These are phyloP conservation scores for Candida insectorum DNA, from an alignment of 805 yeast species.

Conservation along the genomic window DNA sequence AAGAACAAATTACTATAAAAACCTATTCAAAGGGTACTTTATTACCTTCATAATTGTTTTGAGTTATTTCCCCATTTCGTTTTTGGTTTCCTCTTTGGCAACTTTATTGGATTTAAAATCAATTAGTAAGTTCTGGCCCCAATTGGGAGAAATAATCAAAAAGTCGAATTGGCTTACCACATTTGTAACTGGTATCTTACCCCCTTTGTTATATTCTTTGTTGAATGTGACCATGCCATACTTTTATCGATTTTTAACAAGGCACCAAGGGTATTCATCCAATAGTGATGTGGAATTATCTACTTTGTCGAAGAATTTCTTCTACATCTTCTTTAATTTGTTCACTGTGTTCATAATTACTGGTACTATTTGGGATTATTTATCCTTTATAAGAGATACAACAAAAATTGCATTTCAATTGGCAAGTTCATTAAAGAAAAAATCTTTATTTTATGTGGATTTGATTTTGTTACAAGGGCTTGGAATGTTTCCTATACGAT, in stretches of 20 bases:
- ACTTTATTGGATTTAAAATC: conserved; percentile 55
- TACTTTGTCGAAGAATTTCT: conserved; percentile 55
- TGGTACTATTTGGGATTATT: conserved; percentile 59
- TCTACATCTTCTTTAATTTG: conserved; percentile 58
- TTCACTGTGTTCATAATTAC: conserved; percentile 60
- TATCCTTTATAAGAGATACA: conserved; percentile 55
- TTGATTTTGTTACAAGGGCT: conserved; percentile 69
- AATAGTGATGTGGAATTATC: conserved; percentile 59
- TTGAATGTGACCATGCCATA: conserved; percentile 54
- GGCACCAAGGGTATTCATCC: conserved; percentile 51
- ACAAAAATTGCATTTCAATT: conserved; percentile 55
- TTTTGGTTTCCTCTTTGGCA: conserved; percentile 55
- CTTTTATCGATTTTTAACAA: conserved; percentile 48
- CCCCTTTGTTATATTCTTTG: conserved; percentile 56
- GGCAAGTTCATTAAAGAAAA: conserved; percentile 49
- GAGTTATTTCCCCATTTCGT: conserved; percentile 49
- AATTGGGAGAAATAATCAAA: conserved; percentile 49
- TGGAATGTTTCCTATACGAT: conserved; percentile 58
- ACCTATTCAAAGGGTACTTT: conserved; percentile 35
- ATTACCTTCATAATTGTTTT: conserved; percentile 44
- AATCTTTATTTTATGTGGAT: conserved; percentile 55
- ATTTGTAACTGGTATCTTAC: conserved; percentile 58
- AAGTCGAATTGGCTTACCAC: conserved; percentile 51
- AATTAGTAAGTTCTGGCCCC: conserved; percentile 57
- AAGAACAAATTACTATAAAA: conserved; percentile 35